Evolutionary conservation across 208 protist species (phyloP).

Genomic region (Trypanosoma conorhini): DNA sequence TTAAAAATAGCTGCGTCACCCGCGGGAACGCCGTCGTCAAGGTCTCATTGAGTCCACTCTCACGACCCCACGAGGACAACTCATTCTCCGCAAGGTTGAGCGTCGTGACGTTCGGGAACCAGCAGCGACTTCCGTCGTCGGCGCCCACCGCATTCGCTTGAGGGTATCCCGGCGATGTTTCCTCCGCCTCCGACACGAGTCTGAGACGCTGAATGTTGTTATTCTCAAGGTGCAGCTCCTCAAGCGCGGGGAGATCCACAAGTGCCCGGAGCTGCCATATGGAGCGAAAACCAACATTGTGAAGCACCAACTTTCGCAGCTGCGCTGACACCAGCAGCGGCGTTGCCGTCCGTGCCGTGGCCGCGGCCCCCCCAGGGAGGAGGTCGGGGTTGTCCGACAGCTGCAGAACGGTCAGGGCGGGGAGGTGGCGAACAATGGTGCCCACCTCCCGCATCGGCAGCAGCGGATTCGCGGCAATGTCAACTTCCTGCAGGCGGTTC

Average conservation of each 20-base stretch:
- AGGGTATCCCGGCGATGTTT: background rate
- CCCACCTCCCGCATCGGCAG: constrained; percentile 60
- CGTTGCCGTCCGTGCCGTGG: background rate
- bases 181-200: constrained; percentile 25
- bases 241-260: constrained; percentile 48
- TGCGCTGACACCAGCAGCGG: constrained; percentile 36
- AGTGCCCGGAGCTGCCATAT: constrained; percentile 54
- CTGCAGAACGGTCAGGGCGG: constrained; percentile 60
- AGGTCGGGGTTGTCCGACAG: constrained; percentile 60
- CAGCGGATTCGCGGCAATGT: constrained; percentile 65
- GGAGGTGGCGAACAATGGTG: constrained; percentile 55
- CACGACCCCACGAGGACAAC: constrained; percentile 53
- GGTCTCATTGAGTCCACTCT: constrained; percentile 42
- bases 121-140: constrained; percentile 5
- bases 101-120: constrained; percentile 59
- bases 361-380: constrained; percentile 11
- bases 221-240: constrained; percentile 81
- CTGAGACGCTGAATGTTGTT: constrained; percentile 51
- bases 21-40: constrained; percentile 55
- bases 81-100: constrained; percentile 81
- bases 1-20: constrained; percentile 68
- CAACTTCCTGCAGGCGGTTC: constrained; percentile 55
- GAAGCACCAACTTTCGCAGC: constrained; percentile 77
- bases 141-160: background rate
- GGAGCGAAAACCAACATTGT: constrained; percentile 67